Evolutionary conservation across 441 rosid species (phyloP), one percentile per base, ranked within the genome.

Genomic region (Erysimum cheiri): DNA sequence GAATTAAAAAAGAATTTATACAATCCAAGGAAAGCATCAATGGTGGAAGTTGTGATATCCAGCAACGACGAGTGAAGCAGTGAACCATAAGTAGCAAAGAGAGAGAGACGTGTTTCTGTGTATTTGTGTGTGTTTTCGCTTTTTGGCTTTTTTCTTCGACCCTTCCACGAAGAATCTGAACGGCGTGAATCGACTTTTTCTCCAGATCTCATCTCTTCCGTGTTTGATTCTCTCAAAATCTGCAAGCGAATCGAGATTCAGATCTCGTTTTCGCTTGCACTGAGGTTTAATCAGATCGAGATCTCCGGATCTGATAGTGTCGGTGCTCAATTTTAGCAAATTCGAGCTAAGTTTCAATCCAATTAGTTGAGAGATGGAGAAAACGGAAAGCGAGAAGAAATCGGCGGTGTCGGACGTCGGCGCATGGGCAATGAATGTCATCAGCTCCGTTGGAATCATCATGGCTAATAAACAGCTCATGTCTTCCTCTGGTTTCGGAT

Each of bases 401-500:
- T 67, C 90, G 70, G 67, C 86, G 7, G 92, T 91, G 13, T 91
- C 97, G 0, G 87, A 91, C 71, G 80, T 82, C 9, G 97, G 97
- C 12, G 96, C 96, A 0, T 91, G 96, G 97, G 89, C 80, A 36
- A 87, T 91, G 92, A 91, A 91, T 57, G 83, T 91, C 3, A 32
- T 89, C 13, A 91, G 93, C 79, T 91, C 97, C 61, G 93, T 89
- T 31, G 97, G 97, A 22, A 85, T 91, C 69, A 91, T 91, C 56
- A 87, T 91, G 93, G 96, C 90, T 54, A 91, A 91, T 75, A 91
- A 91, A 83, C 93, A 87, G 83, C 93, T 91, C 52, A 91, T 91
- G 97, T 84, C 96, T 8, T 60, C 88, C 60, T 60, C 72, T 28
- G 96, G 97, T 32, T 91, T 85, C 67, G 89, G 80, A 59, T 91